Evolutionary conservation across 345 rosid genomes (phyloP), one percentile per base, ranked within the genome.

Genomic region (Citrus inodora): DNA sequence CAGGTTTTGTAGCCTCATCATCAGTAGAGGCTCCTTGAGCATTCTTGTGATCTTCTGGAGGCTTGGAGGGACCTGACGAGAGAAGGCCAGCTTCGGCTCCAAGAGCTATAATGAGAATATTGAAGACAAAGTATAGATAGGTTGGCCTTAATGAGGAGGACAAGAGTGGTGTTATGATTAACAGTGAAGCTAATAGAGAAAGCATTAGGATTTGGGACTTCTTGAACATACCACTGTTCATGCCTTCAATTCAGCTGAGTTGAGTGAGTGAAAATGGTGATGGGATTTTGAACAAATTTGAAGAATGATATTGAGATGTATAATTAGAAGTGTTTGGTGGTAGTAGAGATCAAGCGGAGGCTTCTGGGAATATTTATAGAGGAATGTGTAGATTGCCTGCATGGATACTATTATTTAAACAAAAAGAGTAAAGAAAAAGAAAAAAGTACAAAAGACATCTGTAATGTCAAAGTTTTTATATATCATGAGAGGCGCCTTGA

Each of bases 41-140:
- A 61, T 28, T 67, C 30, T 69, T 80, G 30, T 70, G 84, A 66
- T 77, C 86, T 11, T 83, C 79, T 17, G 66, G 58, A 42, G 92
- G 85, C 71, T 82, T 84, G 70, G 88, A 80, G 83, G 85, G 83
- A 68, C 75, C 63, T 6, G 70, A 48, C 22, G 89, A 86, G 76
- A 90, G 84, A 71, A 91, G 86, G 56, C 95, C 95, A 2, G 93
- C 91, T 70, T 91, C 91, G 5, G 87, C 95, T 6, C 95, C 91
- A 38, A 92, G 88, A 53, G 85, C 83, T 69, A 92, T 71, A 72
- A 92, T 89, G 69, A 92, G 89, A 73, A 90, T 79, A 82, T 92
- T 92, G 74, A 85, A 51, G 79, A 92, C 53, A 66, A 92, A 80
- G 82, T 92, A 92, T 55, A 92, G 81, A 75, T 87, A 90, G 14